Conservation (phyloP, 495 filamentous ascomycete genomes). For the Talaromyces nanjingensis region DNA sequence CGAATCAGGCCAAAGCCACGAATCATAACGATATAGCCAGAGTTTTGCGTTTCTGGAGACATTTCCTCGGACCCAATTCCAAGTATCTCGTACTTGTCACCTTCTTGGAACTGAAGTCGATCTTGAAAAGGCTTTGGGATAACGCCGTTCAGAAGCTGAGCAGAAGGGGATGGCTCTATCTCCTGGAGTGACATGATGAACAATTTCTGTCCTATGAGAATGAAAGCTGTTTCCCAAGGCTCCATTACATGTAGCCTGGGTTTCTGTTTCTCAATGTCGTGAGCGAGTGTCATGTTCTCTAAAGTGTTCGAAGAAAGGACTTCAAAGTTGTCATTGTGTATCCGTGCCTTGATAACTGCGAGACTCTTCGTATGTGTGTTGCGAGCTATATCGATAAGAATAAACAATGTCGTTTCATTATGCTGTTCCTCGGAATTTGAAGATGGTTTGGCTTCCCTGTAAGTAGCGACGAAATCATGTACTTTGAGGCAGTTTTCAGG, state of each 20-base stretch:
- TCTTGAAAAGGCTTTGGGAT: conserved; percentile 69
- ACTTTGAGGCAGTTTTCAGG: conserved; percentile 18
- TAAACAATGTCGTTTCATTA: conserved; percentile 26
- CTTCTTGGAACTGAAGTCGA: conserved; percentile 69
- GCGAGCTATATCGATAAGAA: conserved; percentile 22
- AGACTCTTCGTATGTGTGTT: conserved; percentile 17
- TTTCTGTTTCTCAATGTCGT: conserved; percentile 33
- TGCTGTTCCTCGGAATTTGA: conserved; percentile 16
- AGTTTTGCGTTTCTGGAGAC: conserved; percentile 35
- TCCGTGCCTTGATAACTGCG: conserved; percentile 22
- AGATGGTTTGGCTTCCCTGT: conserved; percentile 10
- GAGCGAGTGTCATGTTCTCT: conserved; percentile 17
- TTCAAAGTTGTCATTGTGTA: conserved; percentile 20
- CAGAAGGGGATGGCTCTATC: conserved; percentile 55
- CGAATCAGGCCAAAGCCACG: conserved; percentile 76
- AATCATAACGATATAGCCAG: conserved; percentile 65
- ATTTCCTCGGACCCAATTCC: conserved; percentile 37
- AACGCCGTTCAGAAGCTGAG: conserved; percentile 47
- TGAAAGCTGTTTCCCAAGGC: conserved; percentile 71
- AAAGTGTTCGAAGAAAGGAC: conserved; percentile 26
- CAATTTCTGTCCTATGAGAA: conserved; percentile 69
- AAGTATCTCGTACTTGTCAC: conserved; percentile 41
- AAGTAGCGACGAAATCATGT: conserved; percentile 29
- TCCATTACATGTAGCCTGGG: conserved; percentile 72
- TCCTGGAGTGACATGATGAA: conserved; percentile 63